A percentile compares a stretch with the other conserved stretches of the same genome.
These are phyloP conservation scores for Syzygium aqueum DNA, from an alignment of 345 rosid genomes.

Conservation along the genomic window DNA sequence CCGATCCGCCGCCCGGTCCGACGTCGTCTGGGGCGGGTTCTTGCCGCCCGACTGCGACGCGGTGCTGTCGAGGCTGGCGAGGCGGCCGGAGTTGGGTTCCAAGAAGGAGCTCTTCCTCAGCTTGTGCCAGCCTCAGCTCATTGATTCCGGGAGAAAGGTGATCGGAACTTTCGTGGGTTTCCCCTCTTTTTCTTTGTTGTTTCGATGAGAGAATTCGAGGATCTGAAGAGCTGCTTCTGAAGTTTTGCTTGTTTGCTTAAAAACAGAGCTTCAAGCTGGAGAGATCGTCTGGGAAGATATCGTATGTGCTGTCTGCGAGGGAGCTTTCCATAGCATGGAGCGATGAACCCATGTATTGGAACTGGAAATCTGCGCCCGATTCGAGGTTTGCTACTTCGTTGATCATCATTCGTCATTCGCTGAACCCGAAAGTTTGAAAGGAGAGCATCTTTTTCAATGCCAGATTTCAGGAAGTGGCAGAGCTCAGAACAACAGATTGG, in stretches of 20 bases:
- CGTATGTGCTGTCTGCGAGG: constrained; percentile 52
- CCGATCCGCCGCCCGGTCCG: constrained; percentile 53
- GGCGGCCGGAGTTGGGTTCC: constrained; percentile 9
- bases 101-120: constrained; percentile 20
- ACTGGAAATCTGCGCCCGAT: constrained; percentile 35
- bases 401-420: background rate
- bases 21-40: constrained; percentile 47
- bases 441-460: background rate
- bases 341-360: constrained; percentile 39
- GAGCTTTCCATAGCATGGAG: constrained; percentile 50
- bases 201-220: background rate
- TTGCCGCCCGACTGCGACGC: constrained; percentile 29
- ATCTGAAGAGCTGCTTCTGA: background rate
- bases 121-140: constrained; percentile 15
- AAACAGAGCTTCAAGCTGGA: constrained; percentile 53
- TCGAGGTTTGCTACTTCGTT: constrained; percentile 33
- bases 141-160: constrained; percentile 23
- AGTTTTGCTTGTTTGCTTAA: background rate
- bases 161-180: background rate
- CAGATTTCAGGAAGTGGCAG: constrained; percentile 32
- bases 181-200: background rate
- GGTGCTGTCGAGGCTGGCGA: constrained; percentile 11
- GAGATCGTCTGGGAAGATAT: constrained; percentile 43
- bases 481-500: constrained; percentile 27
- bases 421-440: background rate